Evolutionary conservation across 164 flowering plant genomes (phyloP).

Genomic region (Buxus sempervirens): DNA sequence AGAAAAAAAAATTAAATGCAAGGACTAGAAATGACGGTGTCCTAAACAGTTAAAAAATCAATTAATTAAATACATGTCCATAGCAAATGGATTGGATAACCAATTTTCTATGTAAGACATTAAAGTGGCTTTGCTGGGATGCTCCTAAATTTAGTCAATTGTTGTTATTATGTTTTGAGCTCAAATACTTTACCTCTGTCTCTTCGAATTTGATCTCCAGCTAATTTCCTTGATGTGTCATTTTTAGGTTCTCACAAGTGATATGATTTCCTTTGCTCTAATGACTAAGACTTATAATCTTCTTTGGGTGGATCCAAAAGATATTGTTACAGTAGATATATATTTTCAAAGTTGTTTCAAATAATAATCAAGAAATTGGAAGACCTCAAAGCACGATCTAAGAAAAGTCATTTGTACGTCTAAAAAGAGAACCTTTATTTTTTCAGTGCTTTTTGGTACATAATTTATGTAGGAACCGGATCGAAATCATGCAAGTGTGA

Average conservation of each 20-base stretch:
- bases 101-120: no score
- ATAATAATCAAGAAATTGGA: slow-evolving; percentile 93
- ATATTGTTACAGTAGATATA: slow-evolving; percentile 67
- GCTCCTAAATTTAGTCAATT: no score
- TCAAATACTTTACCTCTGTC: no score
- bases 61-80: no score
- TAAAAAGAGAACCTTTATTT: slow-evolving; percentile 25
- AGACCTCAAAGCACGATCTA: slow-evolving; percentile 91
- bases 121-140: no score
- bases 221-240: not conserved
- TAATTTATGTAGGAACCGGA: not conserved
- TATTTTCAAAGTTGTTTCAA: slow-evolving; percentile 96
- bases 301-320: slow-evolving; percentile 83
- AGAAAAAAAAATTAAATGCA: no score
- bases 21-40: no score
- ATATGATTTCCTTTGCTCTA: slow-evolving; percentile 76
- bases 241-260: slow-evolving; percentile 77
- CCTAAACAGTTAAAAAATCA: no score
- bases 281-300: slow-evolving; percentile 75
- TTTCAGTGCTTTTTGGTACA: slow-evolving; percentile 22
- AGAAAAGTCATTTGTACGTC: slow-evolving; percentile 75
- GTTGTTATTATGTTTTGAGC: no score
- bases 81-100: no score
- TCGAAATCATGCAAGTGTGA: not conserved
- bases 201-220: not conserved